Evolutionary conservation across 1,284 basidiomycete genomes (phyloP).

Genomic region (Ceratobasidium sp.): DNA sequence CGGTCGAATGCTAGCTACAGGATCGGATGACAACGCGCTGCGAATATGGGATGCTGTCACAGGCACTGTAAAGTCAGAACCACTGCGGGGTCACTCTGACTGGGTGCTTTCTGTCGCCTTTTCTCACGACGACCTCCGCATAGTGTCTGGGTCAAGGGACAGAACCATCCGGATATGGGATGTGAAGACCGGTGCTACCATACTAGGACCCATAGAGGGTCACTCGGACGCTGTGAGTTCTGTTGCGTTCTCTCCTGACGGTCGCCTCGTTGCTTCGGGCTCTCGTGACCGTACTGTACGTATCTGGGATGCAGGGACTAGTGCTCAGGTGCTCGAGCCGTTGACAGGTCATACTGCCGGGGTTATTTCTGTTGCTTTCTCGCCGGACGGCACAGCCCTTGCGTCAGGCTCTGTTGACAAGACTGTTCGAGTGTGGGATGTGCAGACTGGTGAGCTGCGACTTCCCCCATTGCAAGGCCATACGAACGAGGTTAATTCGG

Average conservation of each 20-base stretch:
- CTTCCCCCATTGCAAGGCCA: too few species aligned
- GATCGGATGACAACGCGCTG: background rate
- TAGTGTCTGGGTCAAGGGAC: constrained; percentile 34
- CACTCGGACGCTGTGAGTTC: background rate
- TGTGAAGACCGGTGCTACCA: background rate
- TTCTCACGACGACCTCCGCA: background rate
- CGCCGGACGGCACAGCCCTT: background rate
- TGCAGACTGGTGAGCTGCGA: too few species aligned
- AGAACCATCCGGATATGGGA: constrained; percentile 30
- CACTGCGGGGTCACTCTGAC: background rate
- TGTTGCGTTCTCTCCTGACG: constrained; percentile 13
- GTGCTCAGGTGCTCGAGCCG: background rate
- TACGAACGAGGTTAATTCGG: too few species aligned
- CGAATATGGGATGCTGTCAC: constrained; percentile 6
- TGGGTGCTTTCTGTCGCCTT: background rate
- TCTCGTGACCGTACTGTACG: background rate
- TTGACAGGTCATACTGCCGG: background rate
- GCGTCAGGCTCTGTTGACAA: too few species aligned
- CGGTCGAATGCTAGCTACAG: background rate
- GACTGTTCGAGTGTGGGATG: too few species aligned
- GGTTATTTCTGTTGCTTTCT: background rate
- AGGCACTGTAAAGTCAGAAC: background rate
- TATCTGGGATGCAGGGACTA: background rate
- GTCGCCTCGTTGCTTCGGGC: background rate
- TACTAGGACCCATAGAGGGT: background rate